Evolutionary conservation across 768 basidiomycete genomes (phyloP).

Genomic region (Stropharia rugosoannulata): DNA sequence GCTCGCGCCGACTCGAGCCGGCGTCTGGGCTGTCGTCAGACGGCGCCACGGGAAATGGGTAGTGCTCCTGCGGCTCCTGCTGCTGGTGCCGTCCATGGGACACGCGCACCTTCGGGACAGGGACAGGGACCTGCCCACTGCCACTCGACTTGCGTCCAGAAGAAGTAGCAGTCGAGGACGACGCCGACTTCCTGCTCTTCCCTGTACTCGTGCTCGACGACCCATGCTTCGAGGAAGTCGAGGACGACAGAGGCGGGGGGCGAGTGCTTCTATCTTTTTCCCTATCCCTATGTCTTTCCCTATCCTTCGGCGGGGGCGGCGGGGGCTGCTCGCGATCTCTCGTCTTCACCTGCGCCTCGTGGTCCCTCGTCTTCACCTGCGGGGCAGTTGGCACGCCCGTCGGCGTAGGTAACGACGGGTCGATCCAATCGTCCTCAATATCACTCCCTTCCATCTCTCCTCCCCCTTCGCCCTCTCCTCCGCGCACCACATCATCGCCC

Average conservation of each 20-base stretch:
- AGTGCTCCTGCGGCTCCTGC: constrained; percentile 38
- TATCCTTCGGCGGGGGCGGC: constrained; percentile 26
- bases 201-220: constrained; percentile 14
- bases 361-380: constrained; percentile 15
- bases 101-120: constrained; percentile 41
- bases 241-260: constrained; percentile 10
- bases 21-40: constrained; percentile 22
- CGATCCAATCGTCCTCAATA: constrained; percentile 67
- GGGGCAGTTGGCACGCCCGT: constrained; percentile 15
- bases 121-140: constrained; percentile 42
- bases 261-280: constrained; percentile 9
- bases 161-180: too few species aligned
- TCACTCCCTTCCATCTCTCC: constrained; percentile 29
- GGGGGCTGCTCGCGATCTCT: constrained; percentile 31
- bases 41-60: constrained; percentile 63
- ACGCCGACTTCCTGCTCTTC: constrained; percentile 31
- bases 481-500: constrained; percentile 25
- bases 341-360: constrained; percentile 20
- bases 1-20: constrained; percentile 2
- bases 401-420: constrained; percentile 50
- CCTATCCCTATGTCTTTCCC: not conserved
- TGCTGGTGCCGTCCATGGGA: constrained; percentile 18
- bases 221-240: constrained; percentile 7
- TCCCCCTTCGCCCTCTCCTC: constrained; percentile 30
- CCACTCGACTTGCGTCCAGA: too few species aligned